Base-by-base conservation (phyloP, 2,329 filamentous ascomycete species). In the Ascochyta lentis region DNA sequence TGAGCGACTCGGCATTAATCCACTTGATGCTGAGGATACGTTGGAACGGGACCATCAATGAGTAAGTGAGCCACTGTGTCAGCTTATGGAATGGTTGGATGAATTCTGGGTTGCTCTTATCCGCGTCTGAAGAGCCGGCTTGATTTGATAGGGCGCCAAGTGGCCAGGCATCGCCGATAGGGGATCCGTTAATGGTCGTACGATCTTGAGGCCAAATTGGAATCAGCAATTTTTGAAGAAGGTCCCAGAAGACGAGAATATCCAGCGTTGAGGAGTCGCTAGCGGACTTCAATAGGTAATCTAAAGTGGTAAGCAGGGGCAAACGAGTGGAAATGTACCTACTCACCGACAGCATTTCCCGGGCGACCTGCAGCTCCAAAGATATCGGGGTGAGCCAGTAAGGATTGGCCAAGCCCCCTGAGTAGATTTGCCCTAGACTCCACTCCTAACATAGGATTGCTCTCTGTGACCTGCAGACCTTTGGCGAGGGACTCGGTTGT, bases 21-120 rank as follows among this genome's bases (percentile, higher is more conserved):
- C 95, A 95, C 63, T 92, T 86, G 56, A 96, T 87, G 54, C 89
- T 85, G 66, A 96, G 86, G 22, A 96, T 77, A 62, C 87, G 90
- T 52, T 88, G 86, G 89, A 96, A 96, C 0, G 92, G 92, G 23
- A 92, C 89, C 90, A 96, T 96, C 52, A 97, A 84, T 2, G 92
- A 96, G 77, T 96, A 96, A 45, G 90, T 91, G 52, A 97, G 87
- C 93, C 93, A 97, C 76, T 96, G 92, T 0, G 92, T 96, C 33
- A 96, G 84, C 38, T 72, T 96, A 80, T 96, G 92, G 79, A 96
- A 96, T 0, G 92, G 92, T n/a, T 93, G 84, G 62, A 95, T 92
- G 59, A 81, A 86, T 71, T 92, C 89, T 87, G 88, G 90, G 0
- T 84, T 81, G 23, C 39, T 54, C 16, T 54, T 56, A 4, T 60